Percentiles rank a stretch among this genome's conserved stretches.
Conservation (phyloP, 768 basidiomycete species). For the Albatrellus ellisii region DNA sequence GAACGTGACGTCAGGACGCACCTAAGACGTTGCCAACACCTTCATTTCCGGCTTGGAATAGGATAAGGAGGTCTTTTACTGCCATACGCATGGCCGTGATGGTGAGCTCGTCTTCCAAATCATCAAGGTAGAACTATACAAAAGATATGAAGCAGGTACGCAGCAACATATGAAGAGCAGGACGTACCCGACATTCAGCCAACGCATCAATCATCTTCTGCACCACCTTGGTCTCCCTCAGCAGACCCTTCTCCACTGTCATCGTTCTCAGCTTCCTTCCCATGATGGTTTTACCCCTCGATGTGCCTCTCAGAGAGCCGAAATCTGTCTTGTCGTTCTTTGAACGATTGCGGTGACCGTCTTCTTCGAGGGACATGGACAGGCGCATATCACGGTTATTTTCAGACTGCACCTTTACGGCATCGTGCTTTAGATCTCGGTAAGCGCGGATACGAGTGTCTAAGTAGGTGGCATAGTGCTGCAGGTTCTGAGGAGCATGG, state of each 20-base stretch:
- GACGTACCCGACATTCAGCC: constrained; percentile 74
- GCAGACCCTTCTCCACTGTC: constrained; percentile 90
- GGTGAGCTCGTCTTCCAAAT: constrained; percentile 85
- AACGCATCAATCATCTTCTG: constrained; percentile 84
- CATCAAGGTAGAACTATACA: constrained; percentile 80
- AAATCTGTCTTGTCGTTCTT: constrained; percentile 6
- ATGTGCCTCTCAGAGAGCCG: background rate
- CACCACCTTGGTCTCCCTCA: constrained; percentile 85
- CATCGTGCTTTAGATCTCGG: constrained; percentile 86
- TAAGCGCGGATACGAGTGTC: constrained; percentile 83
- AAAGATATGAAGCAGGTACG: constrained; percentile 1
- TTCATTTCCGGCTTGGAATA: constrained; percentile 95
- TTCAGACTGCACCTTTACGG: constrained; percentile 88
- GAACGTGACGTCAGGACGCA: constrained; percentile 26
- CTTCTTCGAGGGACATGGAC: constrained; percentile 49
- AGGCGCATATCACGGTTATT: constrained; percentile 76
- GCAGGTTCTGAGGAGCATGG: constrained; percentile 71
- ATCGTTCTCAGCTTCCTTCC: constrained; percentile 80
- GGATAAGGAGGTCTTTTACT: constrained; percentile 88
- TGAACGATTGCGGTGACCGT: constrained; percentile 14
- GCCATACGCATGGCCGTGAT: constrained; percentile 85
- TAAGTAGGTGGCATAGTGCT: constrained; percentile 79
- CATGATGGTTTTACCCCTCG: constrained; percentile 62
- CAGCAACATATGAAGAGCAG: background rate
- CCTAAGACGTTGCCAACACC: constrained; percentile 78